Base-by-base conservation (phyloP, 225 moss, liverwort and hornwort species). In the Antitrichia curtipendula region DNA sequence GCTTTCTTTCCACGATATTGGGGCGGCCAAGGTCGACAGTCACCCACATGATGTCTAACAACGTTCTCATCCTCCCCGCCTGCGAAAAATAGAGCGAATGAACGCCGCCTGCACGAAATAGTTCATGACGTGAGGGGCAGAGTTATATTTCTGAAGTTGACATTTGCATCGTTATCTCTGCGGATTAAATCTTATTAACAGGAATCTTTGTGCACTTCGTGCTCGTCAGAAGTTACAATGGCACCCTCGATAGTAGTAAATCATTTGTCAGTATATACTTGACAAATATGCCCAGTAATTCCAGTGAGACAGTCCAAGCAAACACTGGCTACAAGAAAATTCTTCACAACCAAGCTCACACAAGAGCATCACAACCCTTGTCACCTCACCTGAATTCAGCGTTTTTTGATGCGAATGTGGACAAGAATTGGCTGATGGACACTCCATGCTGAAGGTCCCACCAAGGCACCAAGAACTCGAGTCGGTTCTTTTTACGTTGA, bases 391-490 rank as follows among this genome's bases (percentile, higher is more conserved):
- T 92, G 54, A 93, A 94, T 61, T 92, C 93, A 60, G 91, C 88
- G 61, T 94, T 93, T 63, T 92, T 94, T 5, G 94, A 93, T 75
- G 94, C 93, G 74, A 94, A 93, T 76, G 93, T 88, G 65, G 94
- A 93, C 83, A 94, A 75, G 54, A 94, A 94, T 64, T 94, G 94
- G 20, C 90, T 94, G 78, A 94, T 87, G 70, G 94, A 94, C 45
- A 94, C 94, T 60, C 94, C 94, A 85, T 93, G 94, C 81, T 94
- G 94, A 88, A 94, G 93, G 68, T 94, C 94, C 94, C 94, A 94
- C 94, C 94, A 94, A 41, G 94, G 94, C 87, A 94, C 91, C 59
- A 94, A 92, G 81, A 94, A 94, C 87, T 94, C 94, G 63, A 94
- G 90, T 32, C 92, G 91, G 77, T 94, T 93, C 85, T 91, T 92